Conservation (phyloP, 129 eudicot genomes). For the Flaveria brownii region DNA sequence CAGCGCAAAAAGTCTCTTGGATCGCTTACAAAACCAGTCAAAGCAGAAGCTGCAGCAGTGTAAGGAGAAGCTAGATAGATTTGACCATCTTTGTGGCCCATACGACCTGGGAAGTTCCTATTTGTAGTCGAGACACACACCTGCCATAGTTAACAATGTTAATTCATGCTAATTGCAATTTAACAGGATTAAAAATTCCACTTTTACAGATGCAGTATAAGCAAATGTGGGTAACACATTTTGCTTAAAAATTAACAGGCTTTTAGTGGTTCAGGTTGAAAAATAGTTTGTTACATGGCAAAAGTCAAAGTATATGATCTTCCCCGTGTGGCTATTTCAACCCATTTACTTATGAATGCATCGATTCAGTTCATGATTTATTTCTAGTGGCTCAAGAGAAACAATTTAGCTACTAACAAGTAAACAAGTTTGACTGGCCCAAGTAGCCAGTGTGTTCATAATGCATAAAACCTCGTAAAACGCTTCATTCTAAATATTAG, state of each 20-base stretch:
- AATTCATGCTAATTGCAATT: background rate
- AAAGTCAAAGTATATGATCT: constrained; percentile 1
- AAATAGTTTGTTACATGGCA: background rate
- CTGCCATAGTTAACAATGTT: constrained; percentile 41
- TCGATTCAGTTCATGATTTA: background rate
- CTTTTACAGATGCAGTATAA: background rate
- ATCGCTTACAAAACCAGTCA: constrained; percentile 93
- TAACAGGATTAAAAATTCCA: background rate
- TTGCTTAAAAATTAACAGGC: background rate
- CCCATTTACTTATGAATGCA: background rate
- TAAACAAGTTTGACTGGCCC: background rate
- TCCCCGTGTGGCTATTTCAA: background rate
- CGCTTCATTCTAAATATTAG: background rate
- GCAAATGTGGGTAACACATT: background rate
- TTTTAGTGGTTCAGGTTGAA: background rate
- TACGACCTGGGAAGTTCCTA: constrained; percentile 95
- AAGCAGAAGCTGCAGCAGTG: constrained; percentile 98
- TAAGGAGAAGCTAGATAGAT: constrained; percentile 94
- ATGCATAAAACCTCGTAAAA: too few relatives aligned
- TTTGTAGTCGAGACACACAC: constrained; percentile 98
- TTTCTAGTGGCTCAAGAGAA: background rate
- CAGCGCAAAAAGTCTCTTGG: constrained; percentile 87
- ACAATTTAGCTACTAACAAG: background rate
- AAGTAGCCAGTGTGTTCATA: background rate
- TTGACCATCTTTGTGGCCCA: constrained; percentile 99